Conservation (phyloP, 2,329 filamentous ascomycete species). For the Colletotrichum echinochloae region DNA sequence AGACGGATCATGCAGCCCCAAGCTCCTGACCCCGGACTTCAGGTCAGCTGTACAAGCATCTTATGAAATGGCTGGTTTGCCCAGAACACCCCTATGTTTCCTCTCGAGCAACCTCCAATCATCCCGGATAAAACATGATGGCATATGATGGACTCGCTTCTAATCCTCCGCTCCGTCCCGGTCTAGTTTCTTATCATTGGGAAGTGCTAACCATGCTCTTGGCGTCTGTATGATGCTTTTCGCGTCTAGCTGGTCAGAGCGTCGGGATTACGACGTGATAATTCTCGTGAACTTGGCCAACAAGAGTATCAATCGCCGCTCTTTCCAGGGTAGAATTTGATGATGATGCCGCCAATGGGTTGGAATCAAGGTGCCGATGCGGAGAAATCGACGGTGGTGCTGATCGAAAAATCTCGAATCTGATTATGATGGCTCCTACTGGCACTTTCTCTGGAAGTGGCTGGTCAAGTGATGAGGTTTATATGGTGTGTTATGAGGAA, state of each 20-base stretch:
- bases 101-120: not conserved
- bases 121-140: not conserved
- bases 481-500: not conserved
- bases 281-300: not conserved
- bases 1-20: constrained; percentile 11
- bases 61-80: not conserved
- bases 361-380: not conserved
- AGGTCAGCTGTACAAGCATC: constrained; percentile 24
- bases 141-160: not conserved
- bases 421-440: not conserved
- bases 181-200: not conserved
- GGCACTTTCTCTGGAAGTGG: too few species aligned
- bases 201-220: not conserved
- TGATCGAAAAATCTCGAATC: not conserved
- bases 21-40: constrained; percentile 10
- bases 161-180: not conserved
- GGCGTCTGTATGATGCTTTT: not conserved
- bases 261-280: not conserved
- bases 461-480: not conserved
- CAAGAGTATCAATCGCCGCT: not conserved
- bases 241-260: not conserved
- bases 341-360: not conserved
- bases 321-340: not conserved
- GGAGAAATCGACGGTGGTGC: not conserved
- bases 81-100: too few species aligned